Evolutionary conservation across 805 yeast genomes (phyloP).

Genomic region (Nadsonia fulvescens): DNA sequence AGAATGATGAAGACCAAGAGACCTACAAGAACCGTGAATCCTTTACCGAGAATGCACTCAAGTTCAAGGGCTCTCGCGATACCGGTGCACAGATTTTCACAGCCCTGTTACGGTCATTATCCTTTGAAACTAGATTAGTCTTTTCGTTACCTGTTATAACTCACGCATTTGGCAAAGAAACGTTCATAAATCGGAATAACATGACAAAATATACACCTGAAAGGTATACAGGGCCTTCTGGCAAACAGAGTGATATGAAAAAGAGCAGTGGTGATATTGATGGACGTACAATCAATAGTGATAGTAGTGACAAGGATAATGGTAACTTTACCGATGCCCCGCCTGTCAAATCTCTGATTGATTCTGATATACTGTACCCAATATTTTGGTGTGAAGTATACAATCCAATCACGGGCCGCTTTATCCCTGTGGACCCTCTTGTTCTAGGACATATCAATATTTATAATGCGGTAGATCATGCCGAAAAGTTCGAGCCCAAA

Average conservation of each 20-base stretch:
- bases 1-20: too few species aligned
- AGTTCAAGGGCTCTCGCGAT: constrained; percentile 51
- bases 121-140: constrained; percentile 44
- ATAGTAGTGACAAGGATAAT: too few species aligned
- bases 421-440: constrained; percentile 63
- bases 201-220: too few species aligned
- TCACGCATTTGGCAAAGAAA: constrained; percentile 3
- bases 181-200: too few species aligned
- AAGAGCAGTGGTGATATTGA: too few species aligned
- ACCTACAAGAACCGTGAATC: too few species aligned
- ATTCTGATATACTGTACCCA: constrained; percentile 3
- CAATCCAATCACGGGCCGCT: constrained; percentile 44
- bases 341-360: too few species aligned
- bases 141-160: constrained; percentile 51
- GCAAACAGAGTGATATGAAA: too few species aligned
- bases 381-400: constrained; percentile 59
- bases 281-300: too few species aligned
- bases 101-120: constrained; percentile 40
- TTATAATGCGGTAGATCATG: too few species aligned
- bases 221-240: too few species aligned
- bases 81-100: constrained; percentile 62
- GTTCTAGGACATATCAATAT: constrained; percentile 36
- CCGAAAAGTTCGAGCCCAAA: constrained; percentile 48
- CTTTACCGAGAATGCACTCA: constrained; percentile 29
- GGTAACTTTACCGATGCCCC: too few species aligned